These are phyloP conservation scores for Citrullus mucosospermus DNA, from an alignment of 306 rosid species.

Conservation along the genomic window DNA sequence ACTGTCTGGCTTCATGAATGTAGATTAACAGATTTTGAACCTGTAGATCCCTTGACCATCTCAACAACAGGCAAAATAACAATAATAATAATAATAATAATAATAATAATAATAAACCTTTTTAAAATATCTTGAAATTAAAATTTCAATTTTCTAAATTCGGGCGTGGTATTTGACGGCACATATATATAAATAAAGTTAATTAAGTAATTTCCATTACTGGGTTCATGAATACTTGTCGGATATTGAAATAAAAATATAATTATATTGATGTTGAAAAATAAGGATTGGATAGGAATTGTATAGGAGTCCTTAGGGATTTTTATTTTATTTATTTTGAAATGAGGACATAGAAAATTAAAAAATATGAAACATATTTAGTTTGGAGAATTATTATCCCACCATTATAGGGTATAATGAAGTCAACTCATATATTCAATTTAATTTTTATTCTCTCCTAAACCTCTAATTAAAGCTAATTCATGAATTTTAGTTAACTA, in stretches of 20 bases:
- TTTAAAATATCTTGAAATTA: background rate
- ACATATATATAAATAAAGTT: background rate
- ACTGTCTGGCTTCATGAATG: background rate
- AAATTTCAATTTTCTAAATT: background rate
- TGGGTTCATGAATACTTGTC: background rate
- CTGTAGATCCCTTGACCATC: background rate
- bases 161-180: background rate
- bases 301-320: no score
- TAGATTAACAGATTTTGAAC: background rate
- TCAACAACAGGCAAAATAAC: background rate
- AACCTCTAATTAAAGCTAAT: no score
- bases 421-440: no score
- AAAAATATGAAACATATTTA: no score
- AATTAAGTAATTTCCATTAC: background rate
- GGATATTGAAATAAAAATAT: background rate
- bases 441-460: no score
- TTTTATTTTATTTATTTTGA: no score
- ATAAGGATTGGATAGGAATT: no score
- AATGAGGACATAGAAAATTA: background rate
- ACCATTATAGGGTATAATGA: no score
- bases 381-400: background rate
- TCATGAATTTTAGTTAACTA: no score
- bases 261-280: background rate
- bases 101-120: background rate
- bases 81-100: no score